These are phyloP conservation scores for Candida railenensis DNA, from an alignment of 805 yeast genomes.

Conservation along the genomic window DNA sequence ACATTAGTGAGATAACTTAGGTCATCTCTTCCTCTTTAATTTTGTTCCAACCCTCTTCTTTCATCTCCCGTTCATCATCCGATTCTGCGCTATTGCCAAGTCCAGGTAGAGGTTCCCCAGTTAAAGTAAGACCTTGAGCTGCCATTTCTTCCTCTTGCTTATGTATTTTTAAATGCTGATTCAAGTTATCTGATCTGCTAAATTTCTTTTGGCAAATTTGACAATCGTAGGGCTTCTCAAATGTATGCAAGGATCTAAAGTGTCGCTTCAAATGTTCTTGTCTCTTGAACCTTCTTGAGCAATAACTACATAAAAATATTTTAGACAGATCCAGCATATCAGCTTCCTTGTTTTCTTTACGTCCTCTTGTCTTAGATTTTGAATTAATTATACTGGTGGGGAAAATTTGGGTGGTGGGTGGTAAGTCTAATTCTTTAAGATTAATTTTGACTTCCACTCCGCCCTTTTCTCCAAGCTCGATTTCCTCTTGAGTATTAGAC, in stretches of 20 bases:
- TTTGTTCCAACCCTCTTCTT: neutral
- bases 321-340: constrained; percentile 50
- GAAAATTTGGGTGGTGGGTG: constrained; percentile 36
- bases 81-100: neutral
- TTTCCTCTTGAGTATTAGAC: neutral
- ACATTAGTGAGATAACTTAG: too few relatives aligned
- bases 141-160: constrained; percentile 23
- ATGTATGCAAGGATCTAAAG: constrained; percentile 68
- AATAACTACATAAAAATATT: constrained; percentile 61
- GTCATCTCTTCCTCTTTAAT: constrained; percentile 1
- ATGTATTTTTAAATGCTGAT: constrained; percentile 67
- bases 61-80: neutral
- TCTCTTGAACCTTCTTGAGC: constrained; percentile 65
- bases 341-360: constrained; percentile 61
- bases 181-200: constrained; percentile 63
- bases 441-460: constrained; percentile 42
- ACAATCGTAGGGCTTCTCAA: constrained; percentile 70
- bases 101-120: neutral
- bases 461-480: neutral
- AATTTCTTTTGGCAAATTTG: constrained; percentile 61
- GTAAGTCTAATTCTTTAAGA: constrained; percentile 37
- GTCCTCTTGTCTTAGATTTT: constrained; percentile 51
- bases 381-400: constrained; percentile 32
- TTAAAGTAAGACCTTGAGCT: constrained; percentile 1
- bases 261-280: constrained; percentile 79